Percentiles rank a stretch among this genome's conserved stretches.
Conservation (phyloP, 2,329 filamentous ascomycete genomes). For the Alternaria metachromatica region DNA sequence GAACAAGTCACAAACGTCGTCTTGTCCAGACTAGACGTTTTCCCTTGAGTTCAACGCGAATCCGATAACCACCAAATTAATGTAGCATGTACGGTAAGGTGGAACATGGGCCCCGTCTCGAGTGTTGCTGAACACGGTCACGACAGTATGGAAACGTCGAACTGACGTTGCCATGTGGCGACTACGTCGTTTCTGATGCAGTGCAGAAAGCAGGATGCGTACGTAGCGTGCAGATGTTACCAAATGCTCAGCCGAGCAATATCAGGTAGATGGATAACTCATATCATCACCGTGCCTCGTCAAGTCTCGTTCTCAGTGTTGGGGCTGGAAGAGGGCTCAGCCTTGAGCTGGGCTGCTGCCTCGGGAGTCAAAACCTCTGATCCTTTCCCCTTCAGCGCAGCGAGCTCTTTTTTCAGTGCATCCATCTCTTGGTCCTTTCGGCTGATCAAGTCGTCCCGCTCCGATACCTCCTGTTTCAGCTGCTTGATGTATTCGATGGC, state of each 20-base stretch:
- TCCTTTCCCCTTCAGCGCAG: constrained; percentile 32
- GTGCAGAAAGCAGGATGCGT: neutral
- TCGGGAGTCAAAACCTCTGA: constrained; percentile 18
- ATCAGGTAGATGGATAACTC: neutral
- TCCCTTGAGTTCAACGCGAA: neutral
- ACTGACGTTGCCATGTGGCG: neutral
- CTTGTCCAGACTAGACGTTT: neutral
- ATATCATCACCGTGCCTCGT: constrained; percentile 2
- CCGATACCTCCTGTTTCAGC: constrained; percentile 74
- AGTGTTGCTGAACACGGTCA: neutral
- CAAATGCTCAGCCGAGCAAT: neutral
- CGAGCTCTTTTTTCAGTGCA: constrained; percentile 59
- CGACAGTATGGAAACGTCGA: neutral
- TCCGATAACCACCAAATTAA: neutral
- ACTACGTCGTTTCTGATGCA: neutral
- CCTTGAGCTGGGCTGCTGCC: constrained; percentile 15
- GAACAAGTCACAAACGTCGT: neutral
- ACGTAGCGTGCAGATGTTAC: neutral
- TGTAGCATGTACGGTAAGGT: neutral
- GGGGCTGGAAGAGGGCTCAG: constrained; percentile 20
- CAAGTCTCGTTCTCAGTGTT: constrained; percentile 20
- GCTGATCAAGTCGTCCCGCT: constrained; percentile 68
- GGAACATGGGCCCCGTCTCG: neutral
- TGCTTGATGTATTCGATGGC: constrained; percentile 95
- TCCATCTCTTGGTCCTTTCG: constrained; percentile 69